These are phyloP conservation scores for Globisporangium rhizosaccharum DNA, from an alignment of 352 stramenopile species.

Conservation along the genomic window DNA sequence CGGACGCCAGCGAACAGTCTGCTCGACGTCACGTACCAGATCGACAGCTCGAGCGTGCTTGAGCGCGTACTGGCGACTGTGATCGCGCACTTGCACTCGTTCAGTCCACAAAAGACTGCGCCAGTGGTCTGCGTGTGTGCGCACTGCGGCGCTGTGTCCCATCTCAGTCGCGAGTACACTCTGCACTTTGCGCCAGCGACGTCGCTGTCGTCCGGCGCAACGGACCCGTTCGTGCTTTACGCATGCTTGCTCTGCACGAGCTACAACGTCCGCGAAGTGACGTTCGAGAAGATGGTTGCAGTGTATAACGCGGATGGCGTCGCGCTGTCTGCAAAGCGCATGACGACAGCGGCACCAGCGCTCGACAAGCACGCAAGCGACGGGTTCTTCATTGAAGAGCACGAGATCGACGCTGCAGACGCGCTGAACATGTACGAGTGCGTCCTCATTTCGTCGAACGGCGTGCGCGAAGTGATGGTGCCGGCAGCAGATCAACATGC, in stretches of 20 bases:
- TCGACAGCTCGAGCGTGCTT: conserved; percentile 30
- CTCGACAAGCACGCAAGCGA: conserved; percentile 28
- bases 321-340: conserved; percentile 27
- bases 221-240: conserved; percentile 38
- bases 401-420: conserved; percentile 24
- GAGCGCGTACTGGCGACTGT: conserved; percentile 35
- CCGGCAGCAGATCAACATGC: conserved; percentile 1
- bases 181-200: conserved; percentile 7
- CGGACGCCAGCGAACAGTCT: conserved; percentile 12
- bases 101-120: conserved; percentile 25
- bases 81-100: conserved; percentile 42
- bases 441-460: conserved; percentile 45
- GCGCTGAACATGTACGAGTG: conserved; percentile 29
- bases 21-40: conserved; percentile 51
- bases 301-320: conserved; percentile 46
- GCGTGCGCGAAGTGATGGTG: conserved; percentile 43
- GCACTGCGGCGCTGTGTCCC: conserved; percentile 52
- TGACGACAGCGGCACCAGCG: conserved; percentile 20
- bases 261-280: conserved; percentile 63
- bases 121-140: conserved; percentile 47
- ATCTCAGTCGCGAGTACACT: conserved; percentile 43
- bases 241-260: conserved; percentile 66
- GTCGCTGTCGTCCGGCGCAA: conserved; percentile 10
- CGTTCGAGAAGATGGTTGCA: conserved; percentile 46
- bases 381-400: conserved; percentile 58